Percentiles rank a stretch among this genome's conserved stretches.
Conservation (phyloP, 768 basidiomycete genomes). For the Scleroderma bovista region DNA sequence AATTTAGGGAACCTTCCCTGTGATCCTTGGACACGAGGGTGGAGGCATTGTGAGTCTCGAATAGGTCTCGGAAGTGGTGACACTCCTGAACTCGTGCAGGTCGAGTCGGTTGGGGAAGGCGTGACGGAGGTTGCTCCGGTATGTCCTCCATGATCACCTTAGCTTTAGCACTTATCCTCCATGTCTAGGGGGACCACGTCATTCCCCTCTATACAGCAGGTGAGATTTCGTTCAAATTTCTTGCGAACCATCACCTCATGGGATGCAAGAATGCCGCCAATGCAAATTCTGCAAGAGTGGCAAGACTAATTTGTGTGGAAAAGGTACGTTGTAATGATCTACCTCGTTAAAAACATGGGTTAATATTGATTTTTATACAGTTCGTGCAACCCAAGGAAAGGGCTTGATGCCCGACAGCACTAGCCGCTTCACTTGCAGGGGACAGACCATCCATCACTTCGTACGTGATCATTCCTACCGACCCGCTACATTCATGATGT, state of each 20-base stretch:
- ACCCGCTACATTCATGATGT: neutral
- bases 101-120: constrained; percentile 95
- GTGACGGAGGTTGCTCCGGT: constrained; percentile 73
- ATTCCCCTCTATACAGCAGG: constrained; percentile 96
- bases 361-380: constrained; percentile 34
- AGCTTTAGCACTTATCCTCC: neutral
- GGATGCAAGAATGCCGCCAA: constrained; percentile 72
- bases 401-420: constrained; percentile 93
- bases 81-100: constrained; percentile 39
- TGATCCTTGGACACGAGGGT: constrained; percentile 93
- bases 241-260: neutral
- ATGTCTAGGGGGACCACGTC: constrained; percentile 82
- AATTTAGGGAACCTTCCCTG: constrained; percentile 77
- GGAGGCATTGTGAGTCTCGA: constrained; percentile 67
- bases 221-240: constrained; percentile 23
- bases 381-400: constrained; percentile 88
- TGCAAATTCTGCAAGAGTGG: constrained; percentile 99
- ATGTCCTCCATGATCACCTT: constrained; percentile 10
- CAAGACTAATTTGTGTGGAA: constrained; percentile 98
- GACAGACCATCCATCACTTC: constrained; percentile 85
- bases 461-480: constrained; percentile 41
- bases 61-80: neutral
- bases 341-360: neutral
- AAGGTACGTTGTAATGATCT: constrained; percentile 46
- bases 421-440: constrained; percentile 84